Evolutionary conservation across 208 protist genomes (phyloP).

Genomic region (Acanthamoeba triangularis): DNA sequence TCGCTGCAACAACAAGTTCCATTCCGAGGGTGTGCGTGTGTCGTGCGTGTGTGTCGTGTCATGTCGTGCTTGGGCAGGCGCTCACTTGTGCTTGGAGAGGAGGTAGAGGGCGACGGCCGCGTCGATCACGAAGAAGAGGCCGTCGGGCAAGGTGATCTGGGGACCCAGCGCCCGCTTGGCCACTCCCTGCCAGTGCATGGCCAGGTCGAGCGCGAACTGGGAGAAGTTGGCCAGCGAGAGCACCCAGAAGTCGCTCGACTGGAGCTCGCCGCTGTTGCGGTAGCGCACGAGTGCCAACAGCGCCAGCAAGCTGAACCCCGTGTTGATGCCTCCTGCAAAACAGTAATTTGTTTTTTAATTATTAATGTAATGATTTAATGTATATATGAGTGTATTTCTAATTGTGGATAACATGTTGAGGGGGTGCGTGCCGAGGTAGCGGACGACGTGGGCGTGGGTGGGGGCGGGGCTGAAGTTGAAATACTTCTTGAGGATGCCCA

Average conservation of each 20-base stretch:
- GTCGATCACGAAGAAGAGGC: constrained; percentile 23
- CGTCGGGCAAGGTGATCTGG: constrained; percentile 55
- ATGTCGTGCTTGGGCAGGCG: no score
- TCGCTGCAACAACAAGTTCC: no score
- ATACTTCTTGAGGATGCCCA: constrained; percentile 60
- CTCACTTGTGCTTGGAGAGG: not conserved
- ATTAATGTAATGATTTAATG: not conserved
- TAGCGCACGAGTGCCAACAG: constrained; percentile 14
- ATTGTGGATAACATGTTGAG: not conserved
- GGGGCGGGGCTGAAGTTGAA: not conserved
- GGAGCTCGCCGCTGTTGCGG: not conserved
- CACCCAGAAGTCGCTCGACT: constrained; percentile 29
- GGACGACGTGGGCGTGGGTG: constrained; percentile 40
- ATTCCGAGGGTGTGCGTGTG: no score
- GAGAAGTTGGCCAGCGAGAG: constrained; percentile 68
- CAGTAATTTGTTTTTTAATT: no score
- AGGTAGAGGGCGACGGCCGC: not conserved
- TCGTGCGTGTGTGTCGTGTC: not conserved
- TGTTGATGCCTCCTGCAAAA: constrained; percentile 23
- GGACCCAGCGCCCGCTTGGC: constrained; percentile 16
- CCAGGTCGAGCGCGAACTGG: constrained; percentile 54
- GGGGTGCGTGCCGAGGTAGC: not conserved
- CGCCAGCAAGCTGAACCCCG: constrained; percentile 24
- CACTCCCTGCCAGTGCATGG: constrained; percentile 22
- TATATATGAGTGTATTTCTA: not conserved